phyloP scores from a whole-genome alignment of 441 rosid genomes.

The Jatropha multifida region DNA sequence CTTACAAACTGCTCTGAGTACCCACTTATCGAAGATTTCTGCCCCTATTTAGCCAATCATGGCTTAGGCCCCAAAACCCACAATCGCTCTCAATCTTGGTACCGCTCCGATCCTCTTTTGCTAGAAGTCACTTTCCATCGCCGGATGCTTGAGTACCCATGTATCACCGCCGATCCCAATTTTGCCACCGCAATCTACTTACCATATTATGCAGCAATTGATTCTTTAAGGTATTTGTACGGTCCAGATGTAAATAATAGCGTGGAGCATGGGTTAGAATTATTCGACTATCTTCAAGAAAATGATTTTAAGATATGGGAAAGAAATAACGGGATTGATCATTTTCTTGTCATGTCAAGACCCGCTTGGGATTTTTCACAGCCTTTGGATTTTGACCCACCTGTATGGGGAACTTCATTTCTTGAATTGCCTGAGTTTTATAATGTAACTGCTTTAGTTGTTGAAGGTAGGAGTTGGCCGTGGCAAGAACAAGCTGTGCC shows the following conservation, averaged over 20 bases:
- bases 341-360: conserved; percentile 81
- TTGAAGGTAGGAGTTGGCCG: conserved; percentile 70
- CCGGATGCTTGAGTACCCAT: conserved; percentile 78
- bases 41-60: conserved; percentile 71
- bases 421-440: conserved; percentile 69
- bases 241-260: conserved; percentile 76
- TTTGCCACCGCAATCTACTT: conserved; percentile 71
- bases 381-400: conserved; percentile 61
- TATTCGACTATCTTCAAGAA: conserved; percentile 43
- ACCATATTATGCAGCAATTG: conserved; percentile 82
- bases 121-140: conserved; percentile 82
- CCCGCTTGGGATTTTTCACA: conserved; percentile 99
- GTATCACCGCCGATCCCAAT: conserved; percentile 69
- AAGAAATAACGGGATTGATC: conserved; percentile 59
- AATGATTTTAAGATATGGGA: conserved; percentile 59
- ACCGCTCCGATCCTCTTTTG: conserved; percentile 66
- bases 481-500: conserved; percentile 96
- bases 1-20: conserved; percentile 72
- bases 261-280: conserved; percentile 62
- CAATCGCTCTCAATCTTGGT: conserved; percentile 78
- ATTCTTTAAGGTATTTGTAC: conserved; percentile 67
- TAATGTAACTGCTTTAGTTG: conserved; percentile 69
- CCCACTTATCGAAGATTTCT: conserved; percentile 58
- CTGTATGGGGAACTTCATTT: conserved; percentile 91
- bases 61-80: conserved; percentile 91